Base-by-base conservation (phyloP, 257 asterid genomes). In the Scutellaria minor region DNA sequence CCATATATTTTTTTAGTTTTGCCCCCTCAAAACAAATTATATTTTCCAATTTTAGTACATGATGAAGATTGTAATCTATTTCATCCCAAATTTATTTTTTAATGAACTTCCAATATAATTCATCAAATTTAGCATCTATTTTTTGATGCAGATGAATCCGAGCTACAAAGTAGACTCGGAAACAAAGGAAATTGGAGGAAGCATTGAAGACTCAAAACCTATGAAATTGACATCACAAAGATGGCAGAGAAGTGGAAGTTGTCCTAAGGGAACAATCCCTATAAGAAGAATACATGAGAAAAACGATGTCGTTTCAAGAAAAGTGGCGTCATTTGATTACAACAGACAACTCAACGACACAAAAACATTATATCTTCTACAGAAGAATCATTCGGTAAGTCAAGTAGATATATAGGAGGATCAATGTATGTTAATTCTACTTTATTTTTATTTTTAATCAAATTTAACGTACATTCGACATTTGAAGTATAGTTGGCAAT, bases 201-300 rank as follows among this genome's bases (percentile, higher is more conserved):
- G 51, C 1, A 60, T 11, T 7, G 24, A 59, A 57, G 31, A n/a
- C 47, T 58, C 75, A 6, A 12, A 10, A 2, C 46, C 66, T 39
- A 6, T 14, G 39, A 55, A 53, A 5, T 42, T 57, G 40, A 72
- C 82, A 9, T 15, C 78, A 65, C 96, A 90, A 65, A 31, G 71
- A 54, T 88, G 97, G 97, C 93, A 78, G 4, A 84, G 27, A 76
- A 85, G 77, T 63, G 96, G 96, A 51, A 88, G 84, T 20, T 90
- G 96, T 71, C 94, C 96, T 0, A 76, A 80, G 58, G 96, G 96
- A 9, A 87, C 96, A 4, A 58, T 90, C 73, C 94, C 97, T 24
- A 35, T 87, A 22, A 75, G 94, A 45, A 84, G 87, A 66, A 60
- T 7, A 27, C 73, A 39, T 6, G 63, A 45, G 9, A 81, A 51